Base-by-base conservation (phyloP, 345 rosid genomes). In the Tarenaya hassleriana region DNA sequence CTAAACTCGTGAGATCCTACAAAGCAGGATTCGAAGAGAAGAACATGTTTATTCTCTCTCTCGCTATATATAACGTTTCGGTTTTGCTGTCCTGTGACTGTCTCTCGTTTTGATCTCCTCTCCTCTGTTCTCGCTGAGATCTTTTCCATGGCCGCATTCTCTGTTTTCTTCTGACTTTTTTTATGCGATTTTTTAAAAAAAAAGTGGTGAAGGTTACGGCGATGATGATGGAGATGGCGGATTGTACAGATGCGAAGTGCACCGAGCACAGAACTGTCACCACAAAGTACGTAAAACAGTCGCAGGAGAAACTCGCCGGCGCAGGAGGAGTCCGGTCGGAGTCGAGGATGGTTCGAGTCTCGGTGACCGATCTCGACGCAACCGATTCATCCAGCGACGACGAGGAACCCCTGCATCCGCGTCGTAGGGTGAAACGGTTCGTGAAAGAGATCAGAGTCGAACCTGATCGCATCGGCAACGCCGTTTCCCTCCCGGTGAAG, bases 301-400 rank as follows among this genome's bases (percentile, higher is more conserved):
- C 78, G 0, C 49, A 74, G 4, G 41, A 3, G 1, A 70, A 43
- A 27, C 34, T 54, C 57, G 45, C 43, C 34, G 29, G 29, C 29
- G 29, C 3, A 2, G 29, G 29, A 24, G 20, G 29, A 1, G 5
- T 29, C 8, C 68, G 21, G 45, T 19, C 41, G 5, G 70, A 54
- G 50, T 5, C 64, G 32, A 70, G 79, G 44, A 27, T 74, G 9
- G 75, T 92, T 1, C 77, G 96, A 50, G 62, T 92, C 37, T 75
- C 72, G 1, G 59, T 78, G 0, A 79, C 79, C 1, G 98, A 92
- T 60, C 80, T 74, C 0, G 78, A 88, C 27, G 98, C 98, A 5
- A 92, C 98, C 0, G 98, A 92, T 60, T 87, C 98, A 14, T 88
- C 95, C 52, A 79, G 95, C 47, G 98, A 87, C 4, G 83, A 56